A percentile compares a stretch with the other conserved stretches of the same genome.
Evolutionary conservation across 2,329 filamentous ascomycete species (phyloP).

Genomic region (Gyromitra esculenta): DNA sequence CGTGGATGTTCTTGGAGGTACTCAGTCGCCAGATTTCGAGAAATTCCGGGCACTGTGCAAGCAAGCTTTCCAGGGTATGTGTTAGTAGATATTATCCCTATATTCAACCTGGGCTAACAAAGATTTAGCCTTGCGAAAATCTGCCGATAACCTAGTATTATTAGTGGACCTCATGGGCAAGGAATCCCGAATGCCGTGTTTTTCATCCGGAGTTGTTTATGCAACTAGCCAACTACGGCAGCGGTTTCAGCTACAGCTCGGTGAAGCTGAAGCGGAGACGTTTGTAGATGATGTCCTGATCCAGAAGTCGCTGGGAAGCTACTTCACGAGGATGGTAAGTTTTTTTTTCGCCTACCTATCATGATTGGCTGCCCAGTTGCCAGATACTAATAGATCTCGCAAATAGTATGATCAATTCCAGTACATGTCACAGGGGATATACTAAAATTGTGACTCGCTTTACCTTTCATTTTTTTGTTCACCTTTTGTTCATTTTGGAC

Average conservation of each 20-base stretch:
- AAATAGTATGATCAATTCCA: conserved; percentile 84
- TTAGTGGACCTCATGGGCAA: conserved; percentile 85
- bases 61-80: conserved; percentile 79
- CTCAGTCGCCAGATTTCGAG: conserved; percentile 74
- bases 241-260: conserved; percentile 82
- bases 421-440: conserved; percentile 87
- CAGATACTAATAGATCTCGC: conserved; percentile 50
- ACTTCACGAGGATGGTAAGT: conserved; percentile 72
- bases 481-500: conserved; percentile 18
- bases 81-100: conserved; percentile 7
- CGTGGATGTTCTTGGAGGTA: conserved; percentile 80
- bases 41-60: conserved; percentile 83
- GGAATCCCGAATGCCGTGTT: conserved; percentile 86
- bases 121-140: conserved; percentile 72
- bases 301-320: conserved; percentile 82
- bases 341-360: conserved; percentile 10
- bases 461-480: conserved; percentile 9
- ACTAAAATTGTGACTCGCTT: conserved; percentile 65
- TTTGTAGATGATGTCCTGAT: conserved; percentile 84
- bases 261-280: conserved; percentile 80
- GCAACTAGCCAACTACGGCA: conserved; percentile 76
- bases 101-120: conserved; percentile 8
- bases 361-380: neutral
- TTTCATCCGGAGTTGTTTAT: conserved; percentile 75
- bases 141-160: conserved; percentile 82